phyloP scores from a whole-genome alignment of 805 yeast genomes.

The Zygosaccharomyces pseudorouxii region DNA sequence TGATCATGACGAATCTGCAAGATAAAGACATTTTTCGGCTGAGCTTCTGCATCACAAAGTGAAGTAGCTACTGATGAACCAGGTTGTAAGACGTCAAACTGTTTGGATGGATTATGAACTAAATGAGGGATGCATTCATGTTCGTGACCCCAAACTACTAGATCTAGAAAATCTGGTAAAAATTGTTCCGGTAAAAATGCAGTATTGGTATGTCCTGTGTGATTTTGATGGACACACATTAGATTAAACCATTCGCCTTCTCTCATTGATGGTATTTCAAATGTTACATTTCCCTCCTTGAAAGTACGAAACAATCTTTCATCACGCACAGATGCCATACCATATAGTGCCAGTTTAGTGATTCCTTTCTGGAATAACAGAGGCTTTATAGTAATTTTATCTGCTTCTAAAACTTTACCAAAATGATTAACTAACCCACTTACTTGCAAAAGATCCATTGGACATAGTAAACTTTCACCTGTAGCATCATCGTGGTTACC shows the following conservation, averaged over 20 bases:
- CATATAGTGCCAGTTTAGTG: conserved; percentile 81
- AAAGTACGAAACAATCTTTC: conserved; percentile 81
- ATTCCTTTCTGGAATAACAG: conserved; percentile 75
- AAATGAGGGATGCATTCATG: conserved; percentile 86
- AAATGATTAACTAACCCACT: conserved; percentile 85
- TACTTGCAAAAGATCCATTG: conserved; percentile 78
- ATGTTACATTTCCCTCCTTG: conserved; percentile 72
- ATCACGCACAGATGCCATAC: conserved; percentile 83
- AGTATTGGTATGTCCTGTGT: conserved; percentile 71
- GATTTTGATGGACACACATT: conserved; percentile 90
- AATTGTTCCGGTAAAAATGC: conserved; percentile 81
- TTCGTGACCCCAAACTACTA: conserved; percentile 96
- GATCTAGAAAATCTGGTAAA: conserved; percentile 74
- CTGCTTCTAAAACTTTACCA: conserved; percentile 75
- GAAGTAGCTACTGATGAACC: conserved; percentile 95
- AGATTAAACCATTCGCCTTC: conserved; percentile 75
- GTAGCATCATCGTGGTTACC: conserved; percentile 98
- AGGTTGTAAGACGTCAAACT: conserved; percentile 80
- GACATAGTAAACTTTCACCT: conserved; percentile 75
- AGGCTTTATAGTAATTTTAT: conserved; percentile 69
- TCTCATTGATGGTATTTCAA: conserved; percentile 59
- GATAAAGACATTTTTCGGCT: conserved; percentile 68
- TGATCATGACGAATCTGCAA: conserved; percentile 57
- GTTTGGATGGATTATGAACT: conserved; percentile 46
- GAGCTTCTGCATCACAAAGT: conserved; percentile 76